Evolutionary conservation across 495 filamentous ascomycete genomes (phyloP).

Genomic region (Talaromyces trachyspermus): DNA sequence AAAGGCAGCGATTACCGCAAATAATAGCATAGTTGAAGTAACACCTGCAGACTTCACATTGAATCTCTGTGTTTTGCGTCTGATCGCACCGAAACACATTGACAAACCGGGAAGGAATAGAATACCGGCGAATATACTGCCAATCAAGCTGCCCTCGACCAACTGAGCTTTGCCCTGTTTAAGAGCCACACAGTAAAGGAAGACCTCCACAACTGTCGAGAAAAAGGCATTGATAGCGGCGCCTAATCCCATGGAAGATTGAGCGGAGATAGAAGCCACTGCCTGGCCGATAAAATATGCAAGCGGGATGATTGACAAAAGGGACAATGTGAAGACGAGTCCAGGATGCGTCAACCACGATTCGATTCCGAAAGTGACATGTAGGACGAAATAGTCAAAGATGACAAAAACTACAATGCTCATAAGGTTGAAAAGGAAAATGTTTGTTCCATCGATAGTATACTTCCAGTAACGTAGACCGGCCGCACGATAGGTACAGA

Average conservation of each 20-base stretch:
- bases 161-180: slow-evolving; percentile 87
- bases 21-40: slow-evolving; percentile 96
- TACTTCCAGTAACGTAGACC: slow-evolving; percentile 98
- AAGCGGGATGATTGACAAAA: slow-evolving; percentile 92
- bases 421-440: slow-evolving; percentile 97
- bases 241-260: slow-evolving; percentile 99
- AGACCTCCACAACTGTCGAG: slow-evolving; percentile 97
- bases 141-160: slow-evolving; percentile 94
- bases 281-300: slow-evolving; percentile 99
- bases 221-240: slow-evolving; percentile 98
- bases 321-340: slow-evolving; percentile 74
- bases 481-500: slow-evolving; percentile 95
- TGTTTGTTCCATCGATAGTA: slow-evolving; percentile 95
- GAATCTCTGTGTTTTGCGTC: slow-evolving; percentile 97
- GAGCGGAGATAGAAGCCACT: slow-evolving; percentile 97
- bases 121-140: slow-evolving; percentile 95
- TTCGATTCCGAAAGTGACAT: slow-evolving; percentile 56
- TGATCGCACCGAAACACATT: slow-evolving; percentile 98
- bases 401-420: slow-evolving; percentile 85
- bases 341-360: slow-evolving; percentile 69
- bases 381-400: slow-evolving; percentile 79
- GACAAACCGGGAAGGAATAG: slow-evolving; percentile 93
- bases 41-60: slow-evolving; percentile 96
- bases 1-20: slow-evolving; percentile 95
- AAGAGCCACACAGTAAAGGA: slow-evolving; percentile 92